Conservation (phyloP, 179 eudicot species). For the Silene coronaria region DNA sequence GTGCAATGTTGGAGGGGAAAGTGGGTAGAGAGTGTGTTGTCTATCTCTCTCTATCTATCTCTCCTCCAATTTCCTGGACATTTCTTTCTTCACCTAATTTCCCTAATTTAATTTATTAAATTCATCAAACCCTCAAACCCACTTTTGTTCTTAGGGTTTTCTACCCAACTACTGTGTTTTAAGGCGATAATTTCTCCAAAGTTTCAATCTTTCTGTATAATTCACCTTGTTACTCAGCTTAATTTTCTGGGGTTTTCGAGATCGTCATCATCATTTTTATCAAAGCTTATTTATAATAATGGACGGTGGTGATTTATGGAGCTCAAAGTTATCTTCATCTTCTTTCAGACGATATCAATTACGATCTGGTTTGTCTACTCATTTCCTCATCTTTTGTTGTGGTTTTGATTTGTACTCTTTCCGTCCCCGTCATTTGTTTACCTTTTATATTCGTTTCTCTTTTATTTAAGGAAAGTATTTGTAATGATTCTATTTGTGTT, state of each 20-base stretch:
- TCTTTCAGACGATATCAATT: constrained; percentile 49
- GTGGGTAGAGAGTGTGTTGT: constrained; percentile 31
- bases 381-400: constrained; percentile 1
- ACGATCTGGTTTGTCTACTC: constrained; percentile 53
- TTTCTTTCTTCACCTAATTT: constrained; percentile 19
- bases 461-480: too few species aligned
- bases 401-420: neutral
- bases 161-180: too few species aligned
- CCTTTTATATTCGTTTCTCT: too few species aligned
- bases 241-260: neutral
- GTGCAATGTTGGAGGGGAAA: constrained; percentile 6
- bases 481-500: too few species aligned
- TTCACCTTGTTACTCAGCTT: neutral
- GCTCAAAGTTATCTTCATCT: constrained; percentile 36
- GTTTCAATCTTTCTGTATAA: neutral
- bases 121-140: neutral
- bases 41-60: constrained; percentile 5
- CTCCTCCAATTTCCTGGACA: constrained; percentile 25
- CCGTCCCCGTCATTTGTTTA: too few species aligned
- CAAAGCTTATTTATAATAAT: neutral
- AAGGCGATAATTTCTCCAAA: neutral
- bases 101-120: neutral
- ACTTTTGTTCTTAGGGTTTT: neutral
- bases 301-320: constrained; percentile 77
- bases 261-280: constrained; percentile 18